Evolutionary conservation across 352 stramenopile genomes (phyloP).

Genomic region (Ophiocytium majus): DNA sequence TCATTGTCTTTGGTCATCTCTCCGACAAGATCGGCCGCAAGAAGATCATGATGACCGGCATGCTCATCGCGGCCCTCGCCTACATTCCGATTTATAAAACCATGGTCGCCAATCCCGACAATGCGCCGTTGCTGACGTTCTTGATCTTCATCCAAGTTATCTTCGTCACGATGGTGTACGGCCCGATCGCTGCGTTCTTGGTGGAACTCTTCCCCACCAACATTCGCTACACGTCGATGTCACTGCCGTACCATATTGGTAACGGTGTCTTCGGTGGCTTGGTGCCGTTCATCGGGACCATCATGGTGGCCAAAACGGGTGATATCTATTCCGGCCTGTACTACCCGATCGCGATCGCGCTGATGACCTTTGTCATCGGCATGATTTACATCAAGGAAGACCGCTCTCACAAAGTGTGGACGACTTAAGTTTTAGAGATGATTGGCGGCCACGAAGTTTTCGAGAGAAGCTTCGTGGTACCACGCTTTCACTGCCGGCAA

Average conservation of each 20-base stretch:
- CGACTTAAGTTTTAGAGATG: too few species aligned
- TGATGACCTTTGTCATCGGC: neutral
- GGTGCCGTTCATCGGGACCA: neutral
- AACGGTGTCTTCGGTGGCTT: slow-evolving; percentile 3
- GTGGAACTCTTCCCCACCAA: slow-evolving; percentile 16
- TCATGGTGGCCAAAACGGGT: neutral
- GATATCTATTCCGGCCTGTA: neutral
- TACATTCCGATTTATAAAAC: slow-evolving; percentile 9
- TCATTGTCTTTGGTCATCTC: slow-evolving; percentile 2
- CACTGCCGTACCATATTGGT: neutral
- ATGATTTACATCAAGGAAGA: neutral
- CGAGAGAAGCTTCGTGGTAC: too few species aligned
- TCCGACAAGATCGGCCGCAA: neutral
- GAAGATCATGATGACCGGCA: slow-evolving; percentile 9
- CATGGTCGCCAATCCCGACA: slow-evolving; percentile 2
- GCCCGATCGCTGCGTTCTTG: neutral
- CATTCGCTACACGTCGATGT: slow-evolving; percentile 10
- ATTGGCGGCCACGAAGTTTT: too few species aligned
- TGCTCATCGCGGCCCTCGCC: neutral
- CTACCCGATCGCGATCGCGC: neutral
- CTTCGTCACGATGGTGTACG: slow-evolving; percentile 10
- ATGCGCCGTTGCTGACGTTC: neutral
- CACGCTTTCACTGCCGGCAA: too few species aligned
- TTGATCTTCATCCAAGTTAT: neutral
- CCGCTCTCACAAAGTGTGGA: neutral